Conservation (phyloP, 2,329 filamentous ascomycete species). For the Pseudogymnoascus sp. region DNA sequence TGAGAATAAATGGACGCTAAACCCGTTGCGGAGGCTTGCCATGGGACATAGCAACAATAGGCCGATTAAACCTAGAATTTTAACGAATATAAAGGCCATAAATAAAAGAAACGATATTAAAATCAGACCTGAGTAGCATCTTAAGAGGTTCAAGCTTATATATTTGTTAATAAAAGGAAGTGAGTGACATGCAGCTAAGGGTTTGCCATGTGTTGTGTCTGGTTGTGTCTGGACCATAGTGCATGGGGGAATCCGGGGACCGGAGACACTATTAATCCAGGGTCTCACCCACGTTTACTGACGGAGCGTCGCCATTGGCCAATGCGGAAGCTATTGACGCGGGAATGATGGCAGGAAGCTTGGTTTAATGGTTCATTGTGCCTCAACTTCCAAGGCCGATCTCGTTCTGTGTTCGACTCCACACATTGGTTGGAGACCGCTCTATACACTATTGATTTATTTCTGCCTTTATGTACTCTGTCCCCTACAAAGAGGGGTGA, state of each 20-base stretch:
- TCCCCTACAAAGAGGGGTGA: background rate
- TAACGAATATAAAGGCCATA: background rate
- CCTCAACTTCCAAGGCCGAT: background rate
- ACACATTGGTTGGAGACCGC: background rate
- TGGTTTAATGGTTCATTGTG: background rate
- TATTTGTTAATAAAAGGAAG: background rate
- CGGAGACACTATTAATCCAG: conserved; percentile 5
- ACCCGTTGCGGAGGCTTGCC: background rate
- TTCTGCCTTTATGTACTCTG: background rate
- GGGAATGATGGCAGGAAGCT: conserved; percentile 8
- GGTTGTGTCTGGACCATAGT: background rate
- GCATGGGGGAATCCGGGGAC: background rate
- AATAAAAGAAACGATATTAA: background rate
- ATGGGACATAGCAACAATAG: background rate
- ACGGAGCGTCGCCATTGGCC: background rate
- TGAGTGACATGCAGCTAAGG: background rate
- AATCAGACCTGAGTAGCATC: background rate
- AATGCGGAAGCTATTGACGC: background rate
- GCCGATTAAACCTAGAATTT: background rate
- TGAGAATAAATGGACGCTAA: background rate
- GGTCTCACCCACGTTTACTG: background rate
- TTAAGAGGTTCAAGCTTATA: background rate
- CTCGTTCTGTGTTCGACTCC: background rate
- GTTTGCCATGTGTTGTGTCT: background rate
- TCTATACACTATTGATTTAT: background rate